Conservation (phyloP, 2,329 filamentous ascomycete genomes). For the Cordyceps cateniannulata region DNA sequence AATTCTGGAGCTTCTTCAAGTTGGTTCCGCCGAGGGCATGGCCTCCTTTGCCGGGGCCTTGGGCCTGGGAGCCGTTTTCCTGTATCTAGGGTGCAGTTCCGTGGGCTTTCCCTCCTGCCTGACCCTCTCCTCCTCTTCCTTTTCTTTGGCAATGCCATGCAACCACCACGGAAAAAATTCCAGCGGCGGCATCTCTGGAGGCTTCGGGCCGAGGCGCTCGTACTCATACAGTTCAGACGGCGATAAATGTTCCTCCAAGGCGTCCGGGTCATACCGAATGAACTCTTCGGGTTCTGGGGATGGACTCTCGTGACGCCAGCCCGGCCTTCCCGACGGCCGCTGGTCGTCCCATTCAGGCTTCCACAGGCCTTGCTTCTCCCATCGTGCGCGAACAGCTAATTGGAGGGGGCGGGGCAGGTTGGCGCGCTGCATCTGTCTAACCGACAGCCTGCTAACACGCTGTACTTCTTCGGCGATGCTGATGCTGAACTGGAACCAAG, state of each 20-base stretch:
- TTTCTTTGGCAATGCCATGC: no score
- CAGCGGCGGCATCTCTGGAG: no score
- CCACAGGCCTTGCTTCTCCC: background rate
- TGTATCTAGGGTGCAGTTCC: no score
- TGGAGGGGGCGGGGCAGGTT: background rate
- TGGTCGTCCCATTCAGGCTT: background rate
- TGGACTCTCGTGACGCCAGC: background rate
- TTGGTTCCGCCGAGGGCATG: background rate
- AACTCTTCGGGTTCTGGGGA: background rate
- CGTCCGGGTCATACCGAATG: background rate
- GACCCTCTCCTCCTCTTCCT: background rate
- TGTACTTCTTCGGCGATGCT: background rate
- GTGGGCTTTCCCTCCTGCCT: no score
- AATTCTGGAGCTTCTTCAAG: background rate
- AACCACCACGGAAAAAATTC: no score
- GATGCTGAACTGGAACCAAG: background rate
- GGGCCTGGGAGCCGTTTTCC: no score
- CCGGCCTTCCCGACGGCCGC: no score
- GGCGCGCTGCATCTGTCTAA: background rate
- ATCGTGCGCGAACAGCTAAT: no score
- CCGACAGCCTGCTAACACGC: no score
- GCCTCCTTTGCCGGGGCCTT: background rate
- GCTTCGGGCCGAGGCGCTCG: background rate
- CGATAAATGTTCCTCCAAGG: background rate
- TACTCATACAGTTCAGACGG: background rate